phyloP scores from a whole-genome alignment of 345 rosid genomes.

The Pistacia atlantica region DNA sequence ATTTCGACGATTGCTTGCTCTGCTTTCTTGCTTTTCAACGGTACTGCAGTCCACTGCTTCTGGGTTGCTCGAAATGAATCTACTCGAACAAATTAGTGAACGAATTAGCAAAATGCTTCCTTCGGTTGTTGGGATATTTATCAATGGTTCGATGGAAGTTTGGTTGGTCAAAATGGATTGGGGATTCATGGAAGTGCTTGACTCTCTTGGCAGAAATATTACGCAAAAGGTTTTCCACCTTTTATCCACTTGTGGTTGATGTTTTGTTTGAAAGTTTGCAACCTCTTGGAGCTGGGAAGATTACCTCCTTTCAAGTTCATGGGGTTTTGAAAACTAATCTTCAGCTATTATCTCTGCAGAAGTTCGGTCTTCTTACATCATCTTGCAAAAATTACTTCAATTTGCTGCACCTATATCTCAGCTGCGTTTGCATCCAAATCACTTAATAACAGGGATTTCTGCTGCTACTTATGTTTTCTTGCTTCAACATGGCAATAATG shows the following conservation, averaged over 20 bases:
- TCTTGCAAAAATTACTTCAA: conserved; percentile 61
- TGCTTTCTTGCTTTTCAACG: conserved; percentile 90
- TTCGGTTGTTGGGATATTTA: conserved; percentile 63
- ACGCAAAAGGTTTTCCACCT: conserved; percentile 66
- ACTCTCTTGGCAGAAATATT: conserved; percentile 94
- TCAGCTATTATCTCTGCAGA: conserved; percentile 85
- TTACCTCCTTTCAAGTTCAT: conserved; percentile 70
- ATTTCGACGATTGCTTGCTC: conserved; percentile 77
- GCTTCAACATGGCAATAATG: conserved; percentile 83
- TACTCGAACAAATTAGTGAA: conserved; percentile 74
- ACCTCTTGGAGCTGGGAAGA: conserved; percentile 50
- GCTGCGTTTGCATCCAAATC: conserved; percentile 84
- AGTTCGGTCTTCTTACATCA: conserved; percentile 71
- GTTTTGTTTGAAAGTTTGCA: conserved; percentile 72
- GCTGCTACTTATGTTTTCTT: conserved; percentile 86
- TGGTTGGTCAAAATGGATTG: conserved; percentile 90
- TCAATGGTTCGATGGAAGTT: conserved; percentile 75
- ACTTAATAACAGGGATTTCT: conserved; percentile 76
- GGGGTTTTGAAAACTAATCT: conserved; percentile 89
- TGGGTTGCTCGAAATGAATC: conserved; percentile 82
- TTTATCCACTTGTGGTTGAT: conserved; percentile 65
- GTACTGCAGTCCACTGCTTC: conserved; percentile 89
- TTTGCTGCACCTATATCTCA: conserved; percentile 74
- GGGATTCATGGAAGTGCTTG: conserved; percentile 85
- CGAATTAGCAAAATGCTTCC: conserved; percentile 79